phyloP scores from a whole-genome alignment of 2,329 filamentous ascomycete genomes.

The Diaporthe longicolla region DNA sequence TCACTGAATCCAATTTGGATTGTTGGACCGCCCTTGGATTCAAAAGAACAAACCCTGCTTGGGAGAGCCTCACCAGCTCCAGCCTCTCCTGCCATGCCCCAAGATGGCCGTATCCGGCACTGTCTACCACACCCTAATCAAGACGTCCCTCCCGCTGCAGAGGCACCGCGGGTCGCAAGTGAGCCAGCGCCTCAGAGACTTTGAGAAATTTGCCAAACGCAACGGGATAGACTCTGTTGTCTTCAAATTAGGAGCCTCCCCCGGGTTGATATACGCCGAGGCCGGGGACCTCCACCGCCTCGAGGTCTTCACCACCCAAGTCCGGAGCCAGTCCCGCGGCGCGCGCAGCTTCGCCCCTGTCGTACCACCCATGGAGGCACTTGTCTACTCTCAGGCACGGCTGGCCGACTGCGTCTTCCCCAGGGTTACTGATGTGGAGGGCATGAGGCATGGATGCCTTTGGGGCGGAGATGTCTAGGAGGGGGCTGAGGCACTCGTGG shows the following conservation, averaged over 20 bases:
- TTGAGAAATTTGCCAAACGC: not conserved
- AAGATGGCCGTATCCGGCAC: not conserved
- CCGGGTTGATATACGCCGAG: not conserved
- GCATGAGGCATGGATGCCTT: slow-evolving; percentile 2
- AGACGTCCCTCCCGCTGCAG: not conserved
- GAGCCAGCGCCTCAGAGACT: not conserved
- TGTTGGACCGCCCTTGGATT: not conserved
- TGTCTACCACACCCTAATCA: not conserved
- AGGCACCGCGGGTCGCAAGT: not conserved
- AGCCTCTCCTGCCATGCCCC: not conserved
- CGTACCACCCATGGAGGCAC: not conserved
- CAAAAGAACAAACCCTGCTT: not conserved
- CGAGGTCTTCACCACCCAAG: slow-evolving; percentile 1
- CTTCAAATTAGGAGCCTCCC: not conserved
- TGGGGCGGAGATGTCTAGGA: not conserved
- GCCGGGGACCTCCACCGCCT: not conserved
- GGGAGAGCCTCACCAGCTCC: not conserved
- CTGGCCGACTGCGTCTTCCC: not conserved
- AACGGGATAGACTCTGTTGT: not conserved
- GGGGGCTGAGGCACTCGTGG: not conserved
- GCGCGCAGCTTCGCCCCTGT: too few species aligned
- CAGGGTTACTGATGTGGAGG: not conserved
- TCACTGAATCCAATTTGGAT: too few species aligned
- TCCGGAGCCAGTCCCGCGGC: not conserved
- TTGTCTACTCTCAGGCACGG: not conserved